Percentiles rank a stretch among this genome's conserved stretches.
Conservation (phyloP, 176 grass and related monocot species). For the Otatea glauca region DNA sequence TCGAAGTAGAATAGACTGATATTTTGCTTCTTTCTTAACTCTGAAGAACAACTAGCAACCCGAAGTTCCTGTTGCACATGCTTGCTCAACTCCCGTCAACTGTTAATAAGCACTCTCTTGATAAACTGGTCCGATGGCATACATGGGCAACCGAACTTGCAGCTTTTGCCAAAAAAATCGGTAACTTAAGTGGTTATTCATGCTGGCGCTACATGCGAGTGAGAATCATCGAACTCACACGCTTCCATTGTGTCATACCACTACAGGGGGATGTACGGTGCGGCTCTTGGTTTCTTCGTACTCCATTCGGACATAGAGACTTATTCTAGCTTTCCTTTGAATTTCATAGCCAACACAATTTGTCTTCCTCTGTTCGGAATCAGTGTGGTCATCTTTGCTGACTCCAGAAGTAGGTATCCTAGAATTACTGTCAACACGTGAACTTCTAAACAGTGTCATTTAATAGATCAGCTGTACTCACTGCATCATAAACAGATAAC, state of each 20-base stretch:
- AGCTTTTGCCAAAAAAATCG: neutral
- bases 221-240: neutral
- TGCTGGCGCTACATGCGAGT: neutral
- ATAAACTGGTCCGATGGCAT: neutral
- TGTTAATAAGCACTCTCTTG: neutral
- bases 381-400: neutral
- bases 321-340: neutral
- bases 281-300: conserved; percentile 21
- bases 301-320: neutral
- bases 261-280: neutral
- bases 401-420: neutral
- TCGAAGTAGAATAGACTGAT: neutral
- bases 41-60: neutral
- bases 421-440: conserved; percentile 22
- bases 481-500: conserved; percentile 43
- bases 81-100: neutral
- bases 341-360: conserved; percentile 1
- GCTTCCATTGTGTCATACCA: conserved; percentile 14
- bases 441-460: conserved; percentile 40
- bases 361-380: conserved; percentile 15
- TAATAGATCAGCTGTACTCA: conserved; percentile 18
- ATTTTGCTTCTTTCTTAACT: neutral
- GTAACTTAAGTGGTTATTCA: neutral
- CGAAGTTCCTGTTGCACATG: conserved; percentile 6
- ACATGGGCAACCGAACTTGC: neutral